A percentile compares a stretch with the other conserved stretches of the same genome.
Conservation (phyloP, 2,329 filamentous ascomycete species). For the Colletotrichum ledebouriae region DNA sequence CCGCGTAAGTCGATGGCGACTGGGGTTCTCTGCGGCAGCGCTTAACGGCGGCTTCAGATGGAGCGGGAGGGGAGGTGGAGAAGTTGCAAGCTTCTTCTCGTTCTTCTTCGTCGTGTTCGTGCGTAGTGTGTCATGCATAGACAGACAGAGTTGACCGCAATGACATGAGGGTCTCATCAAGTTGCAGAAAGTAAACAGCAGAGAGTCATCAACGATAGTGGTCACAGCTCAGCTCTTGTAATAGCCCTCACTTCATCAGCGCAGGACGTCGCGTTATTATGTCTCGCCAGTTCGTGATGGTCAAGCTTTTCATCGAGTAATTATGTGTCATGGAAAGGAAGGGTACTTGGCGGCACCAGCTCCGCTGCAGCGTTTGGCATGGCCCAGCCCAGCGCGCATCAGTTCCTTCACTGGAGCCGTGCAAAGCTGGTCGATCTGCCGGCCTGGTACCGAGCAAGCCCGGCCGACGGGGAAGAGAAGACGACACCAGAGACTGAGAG, state of each 20-base stretch:
- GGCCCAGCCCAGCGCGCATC: constrained; percentile 22
- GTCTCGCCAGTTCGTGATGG: constrained; percentile 47
- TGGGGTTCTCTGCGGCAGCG: constrained; percentile 13
- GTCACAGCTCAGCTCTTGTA: constrained; percentile 22
- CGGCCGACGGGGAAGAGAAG: no score
- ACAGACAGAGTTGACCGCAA: neutral
- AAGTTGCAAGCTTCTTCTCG: neutral
- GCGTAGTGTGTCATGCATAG: neutral
- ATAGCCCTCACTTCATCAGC: constrained; percentile 9
- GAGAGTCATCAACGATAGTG: neutral
- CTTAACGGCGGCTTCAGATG: constrained; percentile 25
- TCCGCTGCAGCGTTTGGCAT: constrained; percentile 40
- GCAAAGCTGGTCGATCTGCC: constrained; percentile 9
- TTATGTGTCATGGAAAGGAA: constrained; percentile 52
- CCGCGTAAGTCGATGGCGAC: constrained; percentile 22
- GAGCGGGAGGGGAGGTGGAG: constrained; percentile 15
- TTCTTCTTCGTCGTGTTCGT: constrained; percentile 1
- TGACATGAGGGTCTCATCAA: constrained; percentile 32
- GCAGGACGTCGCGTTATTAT: constrained; percentile 41
- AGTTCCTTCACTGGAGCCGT: neutral
- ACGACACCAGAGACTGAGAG: neutral
- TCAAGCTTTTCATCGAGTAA: constrained; percentile 52
- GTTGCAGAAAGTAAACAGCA: constrained; percentile 10
- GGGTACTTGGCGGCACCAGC: constrained; percentile 35
- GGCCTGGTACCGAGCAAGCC: neutral